Base-by-base conservation (phyloP, 805 yeast genomes). In the Teunomyces kruisii region DNA sequence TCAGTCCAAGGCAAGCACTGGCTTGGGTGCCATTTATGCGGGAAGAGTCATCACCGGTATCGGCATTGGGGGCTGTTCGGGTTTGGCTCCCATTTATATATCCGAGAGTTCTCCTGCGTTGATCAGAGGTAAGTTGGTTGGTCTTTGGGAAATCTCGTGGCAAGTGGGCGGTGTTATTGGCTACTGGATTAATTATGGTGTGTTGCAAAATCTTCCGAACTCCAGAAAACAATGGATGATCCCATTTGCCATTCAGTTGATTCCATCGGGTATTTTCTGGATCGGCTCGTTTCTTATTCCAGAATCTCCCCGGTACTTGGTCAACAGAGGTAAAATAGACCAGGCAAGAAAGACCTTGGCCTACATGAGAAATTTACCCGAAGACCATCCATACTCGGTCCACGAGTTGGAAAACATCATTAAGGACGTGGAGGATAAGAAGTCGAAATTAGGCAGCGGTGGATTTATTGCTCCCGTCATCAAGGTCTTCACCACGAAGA, bases 1-100 rank as follows among this genome's bases (percentile, higher is more conserved):
- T 48, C 50, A 58, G n/a, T 55, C 76, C 2, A 55, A 55, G 15
- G 47, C 57, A 3, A 32, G 50, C 1, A 62, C 64, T 26, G 75
- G 74, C 3, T 62, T 76, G 35, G 75, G 73, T 4, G 68, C 72
- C n/a, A 69, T 77, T 42, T 75, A 77, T 48, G 74, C 78, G 1
- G 84, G 84, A 9, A 65, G 84, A 50, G 73, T 74, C 35, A 54
- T 78, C 40, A 66, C 78, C 19, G 84, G 84, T 6, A 36, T 79
- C 8, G 81, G 81, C 22, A 75, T 77, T 42, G 84, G 84, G 2
- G 72, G 74, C 9, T 66, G 78, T 32, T 68, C 81, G 1, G 70
- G 72, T 55, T 58, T 77, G 45, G 78, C 78, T 0, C 81, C 81
- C 4, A 67, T 75, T 32, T 76, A 72, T 47, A 63, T 76, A 7